Evolutionary conservation across 129 eudicot species (phyloP), one percentile per base, ranked within the genome.

Genomic region (Arctium lappa): DNA sequence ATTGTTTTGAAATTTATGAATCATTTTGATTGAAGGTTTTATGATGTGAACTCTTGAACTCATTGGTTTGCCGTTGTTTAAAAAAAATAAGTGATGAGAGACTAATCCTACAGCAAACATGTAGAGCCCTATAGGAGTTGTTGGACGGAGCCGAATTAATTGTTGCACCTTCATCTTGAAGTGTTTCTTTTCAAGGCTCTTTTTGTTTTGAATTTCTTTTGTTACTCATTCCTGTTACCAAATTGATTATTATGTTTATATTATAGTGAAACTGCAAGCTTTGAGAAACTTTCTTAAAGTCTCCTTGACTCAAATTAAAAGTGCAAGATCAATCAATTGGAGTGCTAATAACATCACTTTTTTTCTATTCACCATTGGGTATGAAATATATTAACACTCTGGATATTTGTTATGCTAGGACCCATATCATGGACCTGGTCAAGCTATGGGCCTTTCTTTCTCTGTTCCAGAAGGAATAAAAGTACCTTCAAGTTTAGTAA

Each of bases 341-440:
- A 50, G 18, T 63, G 12, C 66, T 11, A 38, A 36, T 75, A 72
- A 4, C 9, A 18, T 33, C 68, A 63, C 44, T 37, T 82, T 42
- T 42, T 69, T 16, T n/a, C 56, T 66, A 60, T 76, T 71, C 8
- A 5, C 31, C 12, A 5, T 56, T 38, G 3, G 13, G 73, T 63
- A 2, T 79, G 33, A 37, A 53, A 16, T 1, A 4, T 13, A 42
- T 13, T 76, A n/a, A 36, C 27, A 39, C 33, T 78, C 4, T 42
- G 66, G 76, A 40, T 16, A 46, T 29, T 46, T 77, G 33, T 46
- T 30, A 48, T 70, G 4, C 81, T 86, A 95, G 99, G 99, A 95
- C 76, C 99, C 99, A 38, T 95, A 95, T 79, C 99, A 95, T 80
- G 99, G 97, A 78, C 99, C 97, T 12, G 97, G 99, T 80, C 99